These are phyloP conservation scores for Vaucheria bursata DNA, from an alignment of 352 stramenopile genomes.

Conservation along the genomic window DNA sequence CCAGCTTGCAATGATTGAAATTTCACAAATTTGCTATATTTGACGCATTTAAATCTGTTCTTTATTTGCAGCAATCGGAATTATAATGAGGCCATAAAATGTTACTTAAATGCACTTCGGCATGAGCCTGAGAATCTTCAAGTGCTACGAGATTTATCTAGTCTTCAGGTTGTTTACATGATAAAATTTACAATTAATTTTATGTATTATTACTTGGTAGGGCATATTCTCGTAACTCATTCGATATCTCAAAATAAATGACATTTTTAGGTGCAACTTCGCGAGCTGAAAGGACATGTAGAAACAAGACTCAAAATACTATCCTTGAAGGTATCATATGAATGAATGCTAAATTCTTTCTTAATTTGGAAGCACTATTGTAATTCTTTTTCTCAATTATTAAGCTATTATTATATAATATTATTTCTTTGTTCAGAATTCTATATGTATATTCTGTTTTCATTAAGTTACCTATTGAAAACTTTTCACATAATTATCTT, in stretches of 20 bases:
- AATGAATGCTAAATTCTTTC: neutral
- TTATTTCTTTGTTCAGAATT: neutral
- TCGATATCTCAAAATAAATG: no score
- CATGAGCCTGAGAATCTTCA: constrained; percentile 93
- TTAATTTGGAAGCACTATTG: neutral
- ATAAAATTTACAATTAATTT: constrained; percentile 57
- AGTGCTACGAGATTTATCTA: constrained; percentile 89
- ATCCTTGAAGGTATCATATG: constrained; percentile 77
- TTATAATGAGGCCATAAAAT: constrained; percentile 95
- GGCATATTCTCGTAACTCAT: no score
- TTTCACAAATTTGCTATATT: no score
- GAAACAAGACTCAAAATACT: constrained; percentile 85
- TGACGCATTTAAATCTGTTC: no score
- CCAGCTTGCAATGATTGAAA: no score
- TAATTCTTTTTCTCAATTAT: neutral
- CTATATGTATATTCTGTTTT: neutral
- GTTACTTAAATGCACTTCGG: constrained; percentile 80
- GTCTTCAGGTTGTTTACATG: constrained; percentile 92
- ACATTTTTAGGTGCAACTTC: constrained; percentile 58
- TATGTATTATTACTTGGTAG: neutral
- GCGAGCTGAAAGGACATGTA: constrained; percentile 74
- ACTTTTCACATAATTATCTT: neutral
- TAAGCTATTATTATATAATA: neutral
- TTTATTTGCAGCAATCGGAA: constrained; percentile 71
- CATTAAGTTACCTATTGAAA: neutral